These are phyloP conservation scores for Scalesia atractyloides DNA, from an alignment of 129 eudicot genomes.

Conservation along the genomic window DNA sequence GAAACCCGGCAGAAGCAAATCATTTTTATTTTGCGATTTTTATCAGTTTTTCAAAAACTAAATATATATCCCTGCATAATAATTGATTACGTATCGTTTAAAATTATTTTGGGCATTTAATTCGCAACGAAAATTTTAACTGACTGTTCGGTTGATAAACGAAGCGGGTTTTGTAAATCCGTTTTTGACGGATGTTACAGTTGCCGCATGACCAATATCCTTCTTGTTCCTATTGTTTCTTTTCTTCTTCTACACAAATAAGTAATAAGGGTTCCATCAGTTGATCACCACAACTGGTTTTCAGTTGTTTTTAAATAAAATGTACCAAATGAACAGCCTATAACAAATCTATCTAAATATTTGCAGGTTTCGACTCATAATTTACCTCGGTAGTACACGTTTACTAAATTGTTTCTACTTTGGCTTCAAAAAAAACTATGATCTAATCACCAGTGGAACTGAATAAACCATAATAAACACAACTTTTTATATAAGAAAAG, in stretches of 20 bases:
- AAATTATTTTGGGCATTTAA: no score
- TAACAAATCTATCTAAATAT: no score
- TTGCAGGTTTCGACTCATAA: neutral
- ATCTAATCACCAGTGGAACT: neutral
- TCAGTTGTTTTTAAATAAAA: constrained; percentile 2
- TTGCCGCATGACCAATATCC: constrained; percentile 24
- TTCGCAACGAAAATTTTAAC: no score
- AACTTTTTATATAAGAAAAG: neutral
- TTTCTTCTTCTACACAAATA: neutral
- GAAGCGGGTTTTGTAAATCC: no score
- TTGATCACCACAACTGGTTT: neutral
- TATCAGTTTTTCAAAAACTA: no score
- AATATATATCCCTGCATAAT: no score
- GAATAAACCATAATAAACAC: neutral
- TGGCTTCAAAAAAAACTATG: neutral
- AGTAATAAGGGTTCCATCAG: neutral
- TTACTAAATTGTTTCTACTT: neutral
- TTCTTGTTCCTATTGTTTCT: constrained; percentile 17
- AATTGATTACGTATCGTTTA: no score
- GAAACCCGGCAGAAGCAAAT: no score
- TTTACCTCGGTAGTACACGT: neutral
- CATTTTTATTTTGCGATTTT: no score
- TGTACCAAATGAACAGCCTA: neutral
- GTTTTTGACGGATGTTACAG: no score
- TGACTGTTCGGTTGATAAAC: no score